Evolutionary conservation across 805 yeast genomes (phyloP).

Genomic region (Kazachstania taianensis): DNA sequence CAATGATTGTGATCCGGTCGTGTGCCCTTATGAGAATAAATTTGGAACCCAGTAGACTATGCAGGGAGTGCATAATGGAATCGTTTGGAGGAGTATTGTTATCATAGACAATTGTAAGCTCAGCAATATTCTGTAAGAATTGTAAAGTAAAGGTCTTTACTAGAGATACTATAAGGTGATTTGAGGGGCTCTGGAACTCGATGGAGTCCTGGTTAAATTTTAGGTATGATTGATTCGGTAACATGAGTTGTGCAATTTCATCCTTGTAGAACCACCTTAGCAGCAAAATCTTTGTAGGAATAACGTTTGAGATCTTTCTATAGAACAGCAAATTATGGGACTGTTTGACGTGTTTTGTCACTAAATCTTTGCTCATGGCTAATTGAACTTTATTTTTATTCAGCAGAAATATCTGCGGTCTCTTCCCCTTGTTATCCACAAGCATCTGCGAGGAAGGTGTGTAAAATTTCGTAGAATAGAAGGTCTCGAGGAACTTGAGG

Average conservation of each 20-base stretch:
- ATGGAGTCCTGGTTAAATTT: constrained; percentile 13
- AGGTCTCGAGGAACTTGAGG: constrained; percentile 11
- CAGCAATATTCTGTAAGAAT: constrained; percentile 22
- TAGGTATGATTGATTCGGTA: constrained; percentile 20
- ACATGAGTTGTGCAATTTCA: constrained; percentile 20
- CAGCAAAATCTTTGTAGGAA: constrained; percentile 18
- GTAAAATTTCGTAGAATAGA: too few species aligned
- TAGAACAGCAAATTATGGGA: constrained; percentile 9
- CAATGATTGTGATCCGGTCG: constrained; percentile 2
- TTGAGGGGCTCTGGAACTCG: constrained; percentile 18
- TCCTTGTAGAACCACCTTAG: constrained; percentile 12
- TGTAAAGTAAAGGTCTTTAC: constrained; percentile 19
- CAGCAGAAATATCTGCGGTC: too few species aligned
- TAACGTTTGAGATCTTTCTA: constrained; percentile 12
- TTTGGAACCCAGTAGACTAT: neutral
- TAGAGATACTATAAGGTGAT: constrained; percentile 13
- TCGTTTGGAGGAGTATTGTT: neutral
- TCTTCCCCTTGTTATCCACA: too few species aligned
- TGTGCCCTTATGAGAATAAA: constrained; percentile 2
- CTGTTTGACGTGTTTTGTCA: too few species aligned
- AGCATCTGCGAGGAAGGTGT: too few species aligned
- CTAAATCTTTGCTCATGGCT: too few species aligned
- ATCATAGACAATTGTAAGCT: constrained; percentile 8
- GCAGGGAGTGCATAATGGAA: neutral
- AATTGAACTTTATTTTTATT: too few species aligned